Conservation (phyloP, 345 rosid genomes). For the Nasturtium officinale region DNA sequence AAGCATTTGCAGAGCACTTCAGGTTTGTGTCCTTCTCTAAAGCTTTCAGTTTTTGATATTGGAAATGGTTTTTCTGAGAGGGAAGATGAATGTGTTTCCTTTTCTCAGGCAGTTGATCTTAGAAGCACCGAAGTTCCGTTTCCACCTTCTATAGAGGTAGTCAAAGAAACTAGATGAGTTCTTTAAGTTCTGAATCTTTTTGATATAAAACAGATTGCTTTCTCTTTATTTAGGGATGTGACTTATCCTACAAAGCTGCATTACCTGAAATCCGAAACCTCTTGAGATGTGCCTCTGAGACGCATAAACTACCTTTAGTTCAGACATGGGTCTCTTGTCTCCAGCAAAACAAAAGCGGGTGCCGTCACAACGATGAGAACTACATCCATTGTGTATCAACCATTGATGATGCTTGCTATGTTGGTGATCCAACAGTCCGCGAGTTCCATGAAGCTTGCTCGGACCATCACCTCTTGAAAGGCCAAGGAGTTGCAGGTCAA, state of each 20-base stretch:
- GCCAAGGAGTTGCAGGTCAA: conserved; percentile 85
- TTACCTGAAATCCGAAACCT: conserved; percentile 77
- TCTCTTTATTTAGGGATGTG: conserved; percentile 49
- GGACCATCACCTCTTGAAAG: conserved; percentile 89
- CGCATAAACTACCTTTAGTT: conserved; percentile 79
- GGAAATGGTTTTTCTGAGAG: background rate
- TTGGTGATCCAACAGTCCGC: conserved; percentile 56
- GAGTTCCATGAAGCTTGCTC: conserved; percentile 91
- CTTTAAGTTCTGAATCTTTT: background rate
- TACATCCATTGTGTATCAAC: conserved; percentile 75
- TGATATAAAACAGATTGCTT: conserved; percentile 27
- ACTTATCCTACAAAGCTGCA: conserved; percentile 64
- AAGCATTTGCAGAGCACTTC: conserved; percentile 81
- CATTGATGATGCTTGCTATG: conserved; percentile 70
- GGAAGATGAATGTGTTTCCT: background rate
- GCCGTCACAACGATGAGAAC: conserved; percentile 79
- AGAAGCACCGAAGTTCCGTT: conserved; percentile 57
- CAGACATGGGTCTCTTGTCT: conserved; percentile 83
- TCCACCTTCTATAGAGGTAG: conserved; percentile 55
- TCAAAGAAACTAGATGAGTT: conserved; percentile 5
- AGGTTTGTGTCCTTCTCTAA: conserved; percentile 55
- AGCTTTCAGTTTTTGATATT: conserved; percentile 10
- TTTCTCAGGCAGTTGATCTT: conserved; percentile 80
- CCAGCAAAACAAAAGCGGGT: conserved; percentile 79
- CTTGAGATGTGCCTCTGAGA: conserved; percentile 72